phyloP scores from a whole-genome alignment of 495 filamentous ascomycete genomes.

The Penicillium simplicissimum region DNA sequence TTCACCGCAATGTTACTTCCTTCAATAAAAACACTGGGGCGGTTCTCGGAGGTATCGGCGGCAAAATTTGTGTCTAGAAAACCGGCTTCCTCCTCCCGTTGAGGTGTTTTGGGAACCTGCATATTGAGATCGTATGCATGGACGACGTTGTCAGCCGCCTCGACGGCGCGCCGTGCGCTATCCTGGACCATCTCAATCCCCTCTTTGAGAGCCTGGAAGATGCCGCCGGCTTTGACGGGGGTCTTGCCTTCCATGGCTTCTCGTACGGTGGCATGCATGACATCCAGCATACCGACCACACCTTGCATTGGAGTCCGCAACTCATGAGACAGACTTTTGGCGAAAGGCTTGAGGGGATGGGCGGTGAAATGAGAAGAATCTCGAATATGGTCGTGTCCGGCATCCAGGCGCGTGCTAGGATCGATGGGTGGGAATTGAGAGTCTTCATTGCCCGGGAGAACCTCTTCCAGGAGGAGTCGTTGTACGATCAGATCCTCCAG shows the following conservation, averaged over 20 bases:
- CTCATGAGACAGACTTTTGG: slow-evolving; percentile 77
- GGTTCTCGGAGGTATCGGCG: slow-evolving; percentile 25
- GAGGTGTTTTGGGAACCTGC: slow-evolving; percentile 67
- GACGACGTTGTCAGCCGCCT: slow-evolving; percentile 82
- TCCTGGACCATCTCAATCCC: slow-evolving; percentile 82
- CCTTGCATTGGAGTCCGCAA: slow-evolving; percentile 84
- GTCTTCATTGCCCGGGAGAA: slow-evolving; percentile 10
- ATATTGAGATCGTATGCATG: slow-evolving; percentile 87
- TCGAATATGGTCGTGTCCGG: slow-evolving; percentile 22
- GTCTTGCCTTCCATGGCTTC: slow-evolving; percentile 63
- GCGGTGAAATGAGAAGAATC: slow-evolving; percentile 41
- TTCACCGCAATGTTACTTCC: slow-evolving; percentile 48
- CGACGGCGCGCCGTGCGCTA: slow-evolving; percentile 74
- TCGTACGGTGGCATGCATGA: slow-evolving; percentile 78
- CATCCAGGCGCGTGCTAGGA: slow-evolving; percentile 40
- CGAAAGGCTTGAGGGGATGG: slow-evolving; percentile 76
- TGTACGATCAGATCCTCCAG: slow-evolving; percentile 70
- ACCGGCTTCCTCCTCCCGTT: slow-evolving; percentile 41
- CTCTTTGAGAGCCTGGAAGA: slow-evolving; percentile 66
- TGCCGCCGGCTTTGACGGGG: slow-evolving; percentile 48
- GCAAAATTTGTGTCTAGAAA: slow-evolving; percentile 28
- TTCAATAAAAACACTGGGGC: slow-evolving; percentile 46
- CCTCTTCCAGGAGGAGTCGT: slow-evolving; percentile 41
- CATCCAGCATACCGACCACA: slow-evolving; percentile 81
- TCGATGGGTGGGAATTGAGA: slow-evolving; percentile 11